Conservation (phyloP, 2,329 filamentous ascomycete species). For the Fusarium mexicanum region DNA sequence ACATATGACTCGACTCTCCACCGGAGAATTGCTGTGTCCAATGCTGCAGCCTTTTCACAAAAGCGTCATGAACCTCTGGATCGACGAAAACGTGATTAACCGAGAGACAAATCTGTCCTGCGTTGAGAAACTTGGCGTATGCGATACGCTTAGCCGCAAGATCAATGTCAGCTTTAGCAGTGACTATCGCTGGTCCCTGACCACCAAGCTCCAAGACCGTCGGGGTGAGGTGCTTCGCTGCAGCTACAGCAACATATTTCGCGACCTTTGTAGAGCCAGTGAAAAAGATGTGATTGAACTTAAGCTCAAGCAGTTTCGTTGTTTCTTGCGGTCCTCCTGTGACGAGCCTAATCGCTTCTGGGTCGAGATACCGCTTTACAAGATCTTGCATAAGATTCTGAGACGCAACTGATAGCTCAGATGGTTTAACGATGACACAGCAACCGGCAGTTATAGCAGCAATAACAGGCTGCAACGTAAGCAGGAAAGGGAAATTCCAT, state of each 20-base stretch:
- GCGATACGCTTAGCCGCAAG: conserved; percentile 55
- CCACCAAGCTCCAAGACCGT: conserved; percentile 57
- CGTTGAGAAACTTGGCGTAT: conserved; percentile 53
- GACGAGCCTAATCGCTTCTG: conserved; percentile 47
- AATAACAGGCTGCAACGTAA: conserved; percentile 51
- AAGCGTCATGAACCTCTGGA: conserved; percentile 48
- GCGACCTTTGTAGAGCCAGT: conserved; percentile 53
- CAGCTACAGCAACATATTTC: conserved; percentile 50
- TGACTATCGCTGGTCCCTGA: conserved; percentile 56
- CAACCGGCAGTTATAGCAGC: conserved; percentile 56
- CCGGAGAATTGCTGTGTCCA: not conserved
- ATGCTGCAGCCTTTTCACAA: conserved; percentile 43
- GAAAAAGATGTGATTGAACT: conserved; percentile 58
- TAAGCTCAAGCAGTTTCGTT: conserved; percentile 47
- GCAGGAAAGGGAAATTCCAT: conserved; percentile 57
- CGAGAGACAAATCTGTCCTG: conserved; percentile 45
- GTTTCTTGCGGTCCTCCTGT: conserved; percentile 52
- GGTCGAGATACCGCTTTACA: conserved; percentile 55
- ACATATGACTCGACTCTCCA: conserved; percentile 18
- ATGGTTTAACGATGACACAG: conserved; percentile 56
- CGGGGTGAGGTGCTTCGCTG: conserved; percentile 57
- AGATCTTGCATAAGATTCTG: conserved; percentile 52
- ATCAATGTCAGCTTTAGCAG: conserved; percentile 52
- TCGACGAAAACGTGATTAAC: conserved; percentile 58
- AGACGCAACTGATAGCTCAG: conserved; percentile 49